A percentile compares a stretch with the other conserved stretches of the same genome.
phyloP scores from a whole-genome alignment of 768 basidiomycete genomes.

The Collybia sp. region DNA sequence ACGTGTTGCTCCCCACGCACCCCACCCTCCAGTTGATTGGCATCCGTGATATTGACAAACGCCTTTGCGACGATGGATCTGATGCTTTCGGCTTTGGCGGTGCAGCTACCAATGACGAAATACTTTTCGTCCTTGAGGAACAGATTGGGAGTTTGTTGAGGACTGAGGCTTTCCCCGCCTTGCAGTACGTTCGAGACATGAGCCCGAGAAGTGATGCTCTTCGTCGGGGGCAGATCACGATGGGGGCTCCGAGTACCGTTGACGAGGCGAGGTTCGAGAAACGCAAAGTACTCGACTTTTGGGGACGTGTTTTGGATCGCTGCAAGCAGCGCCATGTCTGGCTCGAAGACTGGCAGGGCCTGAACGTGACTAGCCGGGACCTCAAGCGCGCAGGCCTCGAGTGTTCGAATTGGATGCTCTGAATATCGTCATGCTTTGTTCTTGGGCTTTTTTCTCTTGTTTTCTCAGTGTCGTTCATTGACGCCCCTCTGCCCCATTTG shows the following conservation, averaged over 20 bases:
- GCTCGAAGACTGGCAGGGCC: conserved; percentile 61
- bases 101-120: conserved; percentile 29
- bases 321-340: conserved; percentile 54
- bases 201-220: conserved; percentile 54
- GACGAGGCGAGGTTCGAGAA: conserved; percentile 9
- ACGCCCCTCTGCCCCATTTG: too few relatives aligned
- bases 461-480: too few relatives aligned
- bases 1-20: conserved; percentile 64
- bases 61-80: conserved; percentile 42
- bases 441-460: too few relatives aligned
- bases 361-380: conserved; percentile 48
- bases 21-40: conserved; percentile 61
- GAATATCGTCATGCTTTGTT: too few relatives aligned
- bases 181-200: conserved; percentile 62
- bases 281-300: conserved; percentile 30
- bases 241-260: conserved; percentile 1
- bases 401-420: too few relatives aligned
- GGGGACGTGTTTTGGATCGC: conserved; percentile 41
- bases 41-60: conserved; percentile 65
- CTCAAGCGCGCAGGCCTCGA: conserved; percentile 17
- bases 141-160: conserved; percentile 60
- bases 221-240: conserved; percentile 26
- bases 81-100: neutral
- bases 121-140: conserved; percentile 61
- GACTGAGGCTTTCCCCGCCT: conserved; percentile 54